Evolutionary conservation across 2,329 filamentous ascomycete genomes (phyloP).

Genomic region (Paraphoma chrysanthemicola): DNA sequence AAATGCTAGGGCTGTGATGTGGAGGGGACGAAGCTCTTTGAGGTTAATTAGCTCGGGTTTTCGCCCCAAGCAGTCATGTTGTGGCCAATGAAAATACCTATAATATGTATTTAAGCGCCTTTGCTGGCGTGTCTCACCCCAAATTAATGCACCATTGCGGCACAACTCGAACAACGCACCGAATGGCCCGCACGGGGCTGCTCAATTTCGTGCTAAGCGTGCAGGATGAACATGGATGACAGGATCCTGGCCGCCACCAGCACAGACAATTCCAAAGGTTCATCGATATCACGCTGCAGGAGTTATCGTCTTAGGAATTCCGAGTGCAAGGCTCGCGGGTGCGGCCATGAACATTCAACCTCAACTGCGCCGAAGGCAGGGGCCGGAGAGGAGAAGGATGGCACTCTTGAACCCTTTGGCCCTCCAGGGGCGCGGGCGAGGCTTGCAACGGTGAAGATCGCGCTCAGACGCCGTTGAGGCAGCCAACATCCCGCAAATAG

Average conservation of each 20-base stretch:
- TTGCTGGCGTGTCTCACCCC: conserved; percentile 17
- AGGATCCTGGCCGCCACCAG: conserved; percentile 30
- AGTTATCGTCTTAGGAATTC: conserved; percentile 26
- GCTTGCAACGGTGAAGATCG: too few relatives aligned
- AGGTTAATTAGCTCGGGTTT: conserved; percentile 30
- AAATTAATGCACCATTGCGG: conserved; percentile 32
- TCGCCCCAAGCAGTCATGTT: conserved; percentile 18
- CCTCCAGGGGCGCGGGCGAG: too few relatives aligned
- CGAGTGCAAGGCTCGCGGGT: conserved; percentile 9
- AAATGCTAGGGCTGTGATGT: conserved; percentile 10
- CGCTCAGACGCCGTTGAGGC: too few relatives aligned
- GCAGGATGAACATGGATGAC: conserved; percentile 40
- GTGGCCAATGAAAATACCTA: conserved; percentile 21
- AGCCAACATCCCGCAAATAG: conserved; percentile 17
- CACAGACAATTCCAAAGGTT: conserved; percentile 28
- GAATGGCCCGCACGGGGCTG: conserved; percentile 34
- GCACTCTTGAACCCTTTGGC: too few relatives aligned
- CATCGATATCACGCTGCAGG: conserved; percentile 38
- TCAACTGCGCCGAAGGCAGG: too few relatives aligned
- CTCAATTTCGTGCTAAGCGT: conserved; percentile 27
- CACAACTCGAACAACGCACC: conserved; percentile 24
- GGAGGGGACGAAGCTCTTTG: conserved; percentile 3
- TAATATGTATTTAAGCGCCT: conserved; percentile 40
- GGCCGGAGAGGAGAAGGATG: too few relatives aligned
- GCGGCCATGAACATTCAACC: too few relatives aligned